Conservation (phyloP, 2,329 filamentous ascomycete species). For the Neocatenulostroma microsporum region DNA sequence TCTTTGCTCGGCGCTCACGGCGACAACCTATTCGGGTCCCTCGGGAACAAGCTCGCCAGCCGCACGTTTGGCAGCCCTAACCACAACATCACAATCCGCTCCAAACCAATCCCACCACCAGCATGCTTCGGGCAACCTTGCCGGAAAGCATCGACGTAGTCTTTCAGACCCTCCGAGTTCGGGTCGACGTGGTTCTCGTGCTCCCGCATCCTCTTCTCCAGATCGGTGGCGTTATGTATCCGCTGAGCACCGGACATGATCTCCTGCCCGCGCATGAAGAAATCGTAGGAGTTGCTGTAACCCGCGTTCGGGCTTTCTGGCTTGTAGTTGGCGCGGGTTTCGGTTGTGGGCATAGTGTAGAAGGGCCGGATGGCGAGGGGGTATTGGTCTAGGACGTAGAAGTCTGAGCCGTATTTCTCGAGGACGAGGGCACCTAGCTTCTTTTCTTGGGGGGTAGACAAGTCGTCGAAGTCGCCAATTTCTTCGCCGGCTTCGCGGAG, state of each 20-base stretch:
- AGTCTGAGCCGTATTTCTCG: conserved; percentile 87
- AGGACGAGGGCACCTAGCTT: conserved; percentile 80
- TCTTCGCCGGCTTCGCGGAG: conserved; percentile 70
- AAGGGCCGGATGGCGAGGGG: conserved; percentile 81
- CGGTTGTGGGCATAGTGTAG: conserved; percentile 75
- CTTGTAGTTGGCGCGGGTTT: conserved; percentile 44
- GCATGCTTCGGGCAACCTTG: conserved; percentile 58
- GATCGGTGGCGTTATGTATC: conserved; percentile 54
- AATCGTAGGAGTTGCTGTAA: conserved; percentile 57
- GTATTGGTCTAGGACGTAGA: conserved; percentile 96
- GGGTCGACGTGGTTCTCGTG: conserved; percentile 53
- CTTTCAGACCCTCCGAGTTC: conserved; percentile 50
- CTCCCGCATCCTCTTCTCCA: conserved; percentile 50
- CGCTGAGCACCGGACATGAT: conserved; percentile 61
- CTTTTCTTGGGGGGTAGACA: conserved; percentile 74
- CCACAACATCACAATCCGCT: conserved; percentile 61
- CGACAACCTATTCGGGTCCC: conserved; percentile 51
- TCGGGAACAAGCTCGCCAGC: conserved; percentile 55
- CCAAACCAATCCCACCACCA: conserved; percentile 57
- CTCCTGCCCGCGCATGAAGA: conserved; percentile 64
- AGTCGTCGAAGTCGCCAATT: conserved; percentile 68
- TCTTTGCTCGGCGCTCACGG: no score
- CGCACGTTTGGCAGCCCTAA: conserved; percentile 57
- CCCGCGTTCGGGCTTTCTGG: conserved; percentile 44
- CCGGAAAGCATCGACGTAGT: conserved; percentile 57